Evolutionary conservation across 495 filamentous ascomycete genomes (phyloP).

Genomic region (Aspergillus cristatus): DNA sequence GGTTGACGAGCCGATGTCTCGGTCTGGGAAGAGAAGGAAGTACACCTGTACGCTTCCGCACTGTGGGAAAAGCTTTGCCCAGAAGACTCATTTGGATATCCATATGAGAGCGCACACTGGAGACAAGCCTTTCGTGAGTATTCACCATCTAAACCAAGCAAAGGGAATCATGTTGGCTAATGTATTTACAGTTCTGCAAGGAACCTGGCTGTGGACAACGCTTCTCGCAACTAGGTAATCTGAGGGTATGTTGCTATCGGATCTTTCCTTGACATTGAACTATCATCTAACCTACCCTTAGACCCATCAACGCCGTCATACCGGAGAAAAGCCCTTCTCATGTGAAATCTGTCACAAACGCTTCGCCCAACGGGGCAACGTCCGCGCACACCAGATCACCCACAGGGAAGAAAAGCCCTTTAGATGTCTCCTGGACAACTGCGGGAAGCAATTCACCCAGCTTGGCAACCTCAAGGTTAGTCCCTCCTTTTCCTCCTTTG

Average conservation of each 20-base stretch:
- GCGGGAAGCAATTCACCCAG: constrained; percentile 78
- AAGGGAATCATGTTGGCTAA: neutral
- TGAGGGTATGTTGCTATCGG: constrained; percentile 52
- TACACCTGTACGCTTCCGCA: constrained; percentile 67
- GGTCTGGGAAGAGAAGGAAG: constrained; percentile 35
- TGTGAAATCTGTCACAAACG: constrained; percentile 75
- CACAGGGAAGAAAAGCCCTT: constrained; percentile 73
- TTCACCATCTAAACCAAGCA: neutral
- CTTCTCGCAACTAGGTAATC: constrained; percentile 83
- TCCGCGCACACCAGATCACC: constrained; percentile 77
- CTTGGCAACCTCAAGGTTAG: constrained; percentile 80
- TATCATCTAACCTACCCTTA: constrained; percentile 25
- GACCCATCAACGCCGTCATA: constrained; percentile 82
- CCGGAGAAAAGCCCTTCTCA: constrained; percentile 75
- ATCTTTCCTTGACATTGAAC: neutral
- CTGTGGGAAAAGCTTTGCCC: constrained; percentile 76
- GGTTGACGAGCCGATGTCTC: constrained; percentile 22
- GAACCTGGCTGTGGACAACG: constrained; percentile 66
- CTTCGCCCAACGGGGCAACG: constrained; percentile 80
- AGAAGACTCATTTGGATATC: constrained; percentile 91
- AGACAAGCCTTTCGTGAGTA: constrained; percentile 78
- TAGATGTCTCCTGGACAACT: constrained; percentile 69
- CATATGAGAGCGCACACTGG: constrained; percentile 87
- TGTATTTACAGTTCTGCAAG: constrained; percentile 52
- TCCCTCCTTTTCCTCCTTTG: constrained; percentile 7